phyloP scores from a whole-genome alignment of 371 early-diverging fungal species.

The Mucor mucedo region DNA sequence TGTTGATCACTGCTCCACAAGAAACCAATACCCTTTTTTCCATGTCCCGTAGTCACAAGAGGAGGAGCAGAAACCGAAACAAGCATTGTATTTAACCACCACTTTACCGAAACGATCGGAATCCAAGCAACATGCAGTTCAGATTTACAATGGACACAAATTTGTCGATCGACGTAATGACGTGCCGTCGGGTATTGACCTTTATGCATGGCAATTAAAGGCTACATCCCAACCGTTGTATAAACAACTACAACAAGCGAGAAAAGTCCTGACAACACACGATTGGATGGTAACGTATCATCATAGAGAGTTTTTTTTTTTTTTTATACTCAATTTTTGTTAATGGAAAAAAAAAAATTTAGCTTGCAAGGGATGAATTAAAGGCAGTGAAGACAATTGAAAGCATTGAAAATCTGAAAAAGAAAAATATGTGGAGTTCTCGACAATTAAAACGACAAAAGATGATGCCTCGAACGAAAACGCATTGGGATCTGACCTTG shows the following conservation, averaged over 20 bases:
- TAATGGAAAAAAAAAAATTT: too few relatives aligned
- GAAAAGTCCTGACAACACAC: constrained; percentile 77
- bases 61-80: neutral
- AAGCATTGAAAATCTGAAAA: constrained; percentile 81
- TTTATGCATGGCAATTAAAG: constrained; percentile 78
- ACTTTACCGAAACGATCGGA: constrained; percentile 37
- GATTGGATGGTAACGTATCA: constrained; percentile 84
- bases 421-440: constrained; percentile 79
- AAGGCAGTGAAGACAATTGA: constrained; percentile 76
- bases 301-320: neutral
- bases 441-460: constrained; percentile 79
- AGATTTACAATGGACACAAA: constrained; percentile 49
- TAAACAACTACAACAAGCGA: constrained; percentile 68
- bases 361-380: constrained; percentile 86
- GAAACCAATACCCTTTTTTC: too few relatives aligned
- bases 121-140: constrained; percentile 40
- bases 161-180: constrained; percentile 42
- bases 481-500: constrained; percentile 88
- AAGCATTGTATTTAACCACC: constrained; percentile 28
- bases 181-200: constrained; percentile 47
- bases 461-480: constrained; percentile 73
- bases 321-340: too few relatives aligned
- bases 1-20: neutral
- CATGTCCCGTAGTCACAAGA: too few relatives aligned
- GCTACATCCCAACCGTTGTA: constrained; percentile 75